phyloP scores from a whole-genome alignment of 805 yeast genomes.

The Metschnikowia anglica region DNA sequence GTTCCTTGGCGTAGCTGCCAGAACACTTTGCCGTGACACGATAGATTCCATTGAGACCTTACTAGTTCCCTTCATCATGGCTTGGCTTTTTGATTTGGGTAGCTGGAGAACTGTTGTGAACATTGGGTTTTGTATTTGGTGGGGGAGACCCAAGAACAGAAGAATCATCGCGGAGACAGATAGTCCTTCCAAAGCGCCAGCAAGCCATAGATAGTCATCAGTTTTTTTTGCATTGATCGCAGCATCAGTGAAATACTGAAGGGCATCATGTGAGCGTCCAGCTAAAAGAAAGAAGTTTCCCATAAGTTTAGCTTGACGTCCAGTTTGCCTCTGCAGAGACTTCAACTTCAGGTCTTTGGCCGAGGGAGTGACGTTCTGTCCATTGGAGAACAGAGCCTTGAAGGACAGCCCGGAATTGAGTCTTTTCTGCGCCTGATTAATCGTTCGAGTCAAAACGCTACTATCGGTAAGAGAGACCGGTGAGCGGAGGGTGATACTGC shows the following conservation, averaged over 20 bases:
- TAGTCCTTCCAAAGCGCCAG: slow-evolving; percentile 79
- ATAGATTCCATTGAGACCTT: slow-evolving; percentile 43
- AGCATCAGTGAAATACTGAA: slow-evolving; percentile 74
- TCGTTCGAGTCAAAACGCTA: slow-evolving; percentile 42
- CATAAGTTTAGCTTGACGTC: slow-evolving; percentile 71
- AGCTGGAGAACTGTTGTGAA: slow-evolving; percentile 34
- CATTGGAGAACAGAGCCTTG: slow-evolving; percentile 30
- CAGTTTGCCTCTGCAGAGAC: slow-evolving; percentile 50
- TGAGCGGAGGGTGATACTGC: slow-evolving; percentile 77
- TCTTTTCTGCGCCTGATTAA: slow-evolving; percentile 43
- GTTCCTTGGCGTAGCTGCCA: slow-evolving; percentile 33
- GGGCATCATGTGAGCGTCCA: slow-evolving; percentile 73
- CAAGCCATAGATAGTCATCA: slow-evolving; percentile 85
- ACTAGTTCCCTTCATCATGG: slow-evolving; percentile 38
- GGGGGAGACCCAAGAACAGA: slow-evolving; percentile 53
- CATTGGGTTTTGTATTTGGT: slow-evolving; percentile 45
- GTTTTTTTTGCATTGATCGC: slow-evolving; percentile 54
- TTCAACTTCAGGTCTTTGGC: slow-evolving; percentile 32
- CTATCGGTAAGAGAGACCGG: slow-evolving; percentile 66
- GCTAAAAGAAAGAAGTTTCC: slow-evolving; percentile 79
- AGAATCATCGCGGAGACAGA: slow-evolving; percentile 64
- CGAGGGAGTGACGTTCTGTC: slow-evolving; percentile 11
- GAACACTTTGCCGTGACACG: slow-evolving; percentile 14
- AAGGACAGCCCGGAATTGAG: slow-evolving; percentile 42
- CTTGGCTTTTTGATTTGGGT: slow-evolving; percentile 26